Evolutionary conservation across 345 rosid genomes (phyloP), one percentile per base, ranked within the genome.

Genomic region (Eucalyptus albens): DNA sequence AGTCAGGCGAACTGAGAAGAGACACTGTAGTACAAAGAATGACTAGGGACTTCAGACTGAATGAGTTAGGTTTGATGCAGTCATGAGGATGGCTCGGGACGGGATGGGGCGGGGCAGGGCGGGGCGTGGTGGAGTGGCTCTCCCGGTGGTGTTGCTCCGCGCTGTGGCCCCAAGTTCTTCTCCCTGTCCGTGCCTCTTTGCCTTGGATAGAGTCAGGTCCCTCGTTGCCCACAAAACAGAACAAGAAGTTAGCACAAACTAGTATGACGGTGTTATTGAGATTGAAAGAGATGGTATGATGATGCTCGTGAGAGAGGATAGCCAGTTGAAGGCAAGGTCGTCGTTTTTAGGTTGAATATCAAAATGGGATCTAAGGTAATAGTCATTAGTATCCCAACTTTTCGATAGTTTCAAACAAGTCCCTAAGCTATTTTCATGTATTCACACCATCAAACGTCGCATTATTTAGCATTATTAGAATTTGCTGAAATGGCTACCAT

Each of bases 331-430:
- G 82, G 45, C 14, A 72, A 19, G 26, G 15, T 72, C 8, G 5
- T 11, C 40, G 45, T 72, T 72, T 5, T 17, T 1, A 1, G 40
- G 0, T 14, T 15, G 40, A 31, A 67, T 31, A 15, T 31, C 21
- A 67, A 15, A 31, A 31, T 9, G 40, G 80, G 22, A 8, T 31
- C 80, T n/a, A 67, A 4, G 16, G 37, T 7, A 14, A 65, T 65
- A 15, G 77, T n/a, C 37, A 16, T 7, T 0, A 15, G 1, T 65
- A 0, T n/a, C 37, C 10, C 21, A 0, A n/a, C 77, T n/a, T n/a
- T 31, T 9, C 11, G 21, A 67, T 67, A 0, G 11, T 67, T 67
- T 67, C 40, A 67, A 67, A 0, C 22, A 15, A 67, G 40, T 31
- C 22, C 77, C 40, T 31, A 31, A 31, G 80, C 40, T 67, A 67